Evolutionary conservation across 73 alveolate genomes (phyloP), one percentile per base, ranked within the genome.

Genomic region (Symbiodinium natans): DNA sequence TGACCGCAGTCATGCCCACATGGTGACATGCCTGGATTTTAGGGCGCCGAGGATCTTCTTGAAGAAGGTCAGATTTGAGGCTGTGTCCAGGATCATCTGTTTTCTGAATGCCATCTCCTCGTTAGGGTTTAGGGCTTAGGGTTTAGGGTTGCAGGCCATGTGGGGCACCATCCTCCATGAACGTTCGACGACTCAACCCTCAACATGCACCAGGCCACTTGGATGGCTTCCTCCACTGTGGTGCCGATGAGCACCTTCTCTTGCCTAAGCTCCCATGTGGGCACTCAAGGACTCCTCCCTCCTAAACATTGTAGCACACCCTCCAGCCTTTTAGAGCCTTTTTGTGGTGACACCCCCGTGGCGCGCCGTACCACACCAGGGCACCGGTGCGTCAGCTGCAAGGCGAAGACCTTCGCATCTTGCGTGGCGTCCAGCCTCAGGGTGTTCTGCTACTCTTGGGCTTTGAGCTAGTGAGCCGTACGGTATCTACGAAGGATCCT

Each of bases 321-420:
- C 40, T 7, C 5, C 40, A 68, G 33, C 13, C 11, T 4, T 23
- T 27, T 21, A 68, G 7, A 33, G 1, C 33, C 33, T 71, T 2
- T 27, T 2, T 71, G n/a, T 23, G 0, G 21, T 23, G 9, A 71
- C 15, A 17, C n/a, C 83, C 21, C 33, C 13, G 21, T 46, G 59
- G 13, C 59, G 59, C 13, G 59, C 59, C 59, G 6, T 13, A n/a
- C n/a, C n/a, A n/a, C n/a, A n/a, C n/a, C n/a, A n/a, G n/a, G n/a
- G n/a, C n/a, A n/a, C 80, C 97, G 97, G 41, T 73, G 87, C 40
- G 97, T 71, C 54, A 90, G 88, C 77, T 90, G 82, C 88, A 90
- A 21, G 11, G 97, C 97, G 56, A 90, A 90, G 97, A 90, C 97
- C 36, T 48, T 27, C 41, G 46, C 97, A 29, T 90, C 52, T 40